phyloP scores from a whole-genome alignment of 129 eudicot genomes.

The Helianthus tuberosus region DNA sequence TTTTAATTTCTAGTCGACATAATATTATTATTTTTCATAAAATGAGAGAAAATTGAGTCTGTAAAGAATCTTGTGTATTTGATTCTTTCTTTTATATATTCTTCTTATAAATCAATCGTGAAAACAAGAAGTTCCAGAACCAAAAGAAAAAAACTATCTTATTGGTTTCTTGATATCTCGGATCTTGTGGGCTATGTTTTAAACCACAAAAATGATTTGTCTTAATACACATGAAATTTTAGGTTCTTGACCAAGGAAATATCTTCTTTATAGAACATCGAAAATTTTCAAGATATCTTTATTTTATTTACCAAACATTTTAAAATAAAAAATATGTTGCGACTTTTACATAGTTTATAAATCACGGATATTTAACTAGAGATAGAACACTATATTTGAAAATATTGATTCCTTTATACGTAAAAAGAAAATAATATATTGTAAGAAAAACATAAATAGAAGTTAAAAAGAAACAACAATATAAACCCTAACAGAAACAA shows the following conservation, averaged over 20 bases:
- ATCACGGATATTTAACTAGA: background rate
- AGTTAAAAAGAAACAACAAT: background rate
- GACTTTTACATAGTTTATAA: background rate
- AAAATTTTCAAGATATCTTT: background rate
- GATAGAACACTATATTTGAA: slow-evolving; percentile 2
- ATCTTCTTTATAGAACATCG: background rate
- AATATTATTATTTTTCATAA: background rate
- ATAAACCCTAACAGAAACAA: too few species aligned
- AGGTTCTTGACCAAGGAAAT: background rate
- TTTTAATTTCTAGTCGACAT: background rate
- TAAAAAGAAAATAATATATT: background rate
- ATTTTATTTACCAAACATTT: background rate
- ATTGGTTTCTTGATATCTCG: background rate
- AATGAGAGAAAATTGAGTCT: background rate
- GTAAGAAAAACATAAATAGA: background rate
- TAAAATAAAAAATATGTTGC: background rate
- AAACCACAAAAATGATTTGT: background rate
- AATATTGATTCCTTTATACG: background rate
- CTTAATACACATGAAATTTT: background rate
- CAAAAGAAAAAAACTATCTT: background rate
- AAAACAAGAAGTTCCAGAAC: background rate
- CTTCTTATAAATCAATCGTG: background rate
- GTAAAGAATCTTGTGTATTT: background rate
- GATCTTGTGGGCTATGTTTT: background rate
- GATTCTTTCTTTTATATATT: background rate